Conservation (phyloP, 2,329 filamentous ascomycete genomes). For the Fusarium phyllophilum region DNA sequence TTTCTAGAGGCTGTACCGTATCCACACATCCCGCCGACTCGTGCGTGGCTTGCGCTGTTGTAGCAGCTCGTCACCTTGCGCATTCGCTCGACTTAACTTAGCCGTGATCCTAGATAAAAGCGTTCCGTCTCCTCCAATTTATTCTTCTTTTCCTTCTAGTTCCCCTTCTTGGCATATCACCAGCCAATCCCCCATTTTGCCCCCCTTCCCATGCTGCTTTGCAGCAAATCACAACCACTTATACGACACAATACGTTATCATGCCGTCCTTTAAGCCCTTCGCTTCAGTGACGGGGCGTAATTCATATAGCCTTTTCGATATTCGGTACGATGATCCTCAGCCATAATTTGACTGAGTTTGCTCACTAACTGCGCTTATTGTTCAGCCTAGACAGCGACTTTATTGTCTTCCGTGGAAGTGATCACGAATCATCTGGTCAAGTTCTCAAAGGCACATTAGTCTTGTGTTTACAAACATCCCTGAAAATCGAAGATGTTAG, state of each 20-base stretch:
- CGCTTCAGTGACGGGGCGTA: constrained; percentile 61
- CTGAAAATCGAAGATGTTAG: constrained; percentile 79
- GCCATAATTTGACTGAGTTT: not conserved
- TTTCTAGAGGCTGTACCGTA: constrained; percentile 36
- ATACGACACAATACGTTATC: constrained; percentile 40
- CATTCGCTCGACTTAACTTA: constrained; percentile 25
- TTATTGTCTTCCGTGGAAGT: constrained; percentile 80
- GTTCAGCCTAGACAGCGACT: constrained; percentile 77
- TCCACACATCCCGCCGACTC: constrained; percentile 37
- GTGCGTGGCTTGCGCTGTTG: constrained; percentile 36
- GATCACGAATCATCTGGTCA: constrained; percentile 81
- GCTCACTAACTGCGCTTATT: constrained; percentile 8
- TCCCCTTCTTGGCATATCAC: constrained; percentile 35
- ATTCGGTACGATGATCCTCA: constrained; percentile 59
- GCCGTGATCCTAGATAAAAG: constrained; percentile 43
- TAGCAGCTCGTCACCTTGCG: constrained; percentile 36
- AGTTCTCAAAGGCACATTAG: constrained; percentile 76
- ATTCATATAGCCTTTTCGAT: constrained; percentile 65
- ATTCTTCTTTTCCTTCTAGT: constrained; percentile 32
- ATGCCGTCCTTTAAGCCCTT: constrained; percentile 70
- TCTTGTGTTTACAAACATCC: constrained; percentile 76
- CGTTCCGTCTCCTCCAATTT: constrained; percentile 41
- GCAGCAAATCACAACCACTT: constrained; percentile 21
- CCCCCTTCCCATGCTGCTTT: constrained; percentile 11
- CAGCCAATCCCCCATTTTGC: constrained; percentile 19